Percentiles rank a stretch among this genome's conserved stretches.
Evolutionary conservation across 805 yeast species (phyloP).

Genomic region (Jamesozyma hellenica): DNA sequence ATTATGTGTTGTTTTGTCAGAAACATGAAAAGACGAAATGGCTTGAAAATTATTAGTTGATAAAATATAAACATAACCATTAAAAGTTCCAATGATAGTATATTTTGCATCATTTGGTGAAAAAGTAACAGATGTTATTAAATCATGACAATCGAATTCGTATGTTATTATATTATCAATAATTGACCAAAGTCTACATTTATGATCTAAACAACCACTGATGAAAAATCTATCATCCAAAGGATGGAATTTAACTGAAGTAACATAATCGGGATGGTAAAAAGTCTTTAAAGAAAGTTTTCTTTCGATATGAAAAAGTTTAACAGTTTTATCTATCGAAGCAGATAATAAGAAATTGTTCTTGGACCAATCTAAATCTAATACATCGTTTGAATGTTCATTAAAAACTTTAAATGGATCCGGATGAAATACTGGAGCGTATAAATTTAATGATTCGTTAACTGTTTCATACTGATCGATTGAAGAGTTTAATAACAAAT

Average conservation of each 20-base stretch:
- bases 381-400: constrained; percentile 62
- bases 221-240: constrained; percentile 77
- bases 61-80: constrained; percentile 54
- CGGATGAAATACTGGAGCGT: constrained; percentile 73
- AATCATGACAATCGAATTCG: constrained; percentile 48
- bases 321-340: constrained; percentile 76
- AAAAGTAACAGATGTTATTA: constrained; percentile 67
- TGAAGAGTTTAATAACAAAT: background rate
- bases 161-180: constrained; percentile 58
- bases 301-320: constrained; percentile 77
- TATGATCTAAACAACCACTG: constrained; percentile 71
- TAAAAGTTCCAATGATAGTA: constrained; percentile 65
- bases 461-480: background rate
- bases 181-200: constrained; percentile 71
- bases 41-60: constrained; percentile 54
- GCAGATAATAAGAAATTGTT: constrained; percentile 72
- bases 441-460: constrained; percentile 16
- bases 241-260: constrained; percentile 73
- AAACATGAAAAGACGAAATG: constrained; percentile 36
- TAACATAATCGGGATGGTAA: constrained; percentile 67
- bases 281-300: constrained; percentile 52
- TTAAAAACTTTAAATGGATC: constrained; percentile 49
- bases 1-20: constrained; percentile 30
- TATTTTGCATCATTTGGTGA: constrained; percentile 57
- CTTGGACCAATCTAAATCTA: constrained; percentile 81